Percentiles rank a stretch among this genome's conserved stretches.
Evolutionary conservation across 1,139 yeast species (phyloP).

Genomic region (Casaregolazyma suthepensis): DNA sequence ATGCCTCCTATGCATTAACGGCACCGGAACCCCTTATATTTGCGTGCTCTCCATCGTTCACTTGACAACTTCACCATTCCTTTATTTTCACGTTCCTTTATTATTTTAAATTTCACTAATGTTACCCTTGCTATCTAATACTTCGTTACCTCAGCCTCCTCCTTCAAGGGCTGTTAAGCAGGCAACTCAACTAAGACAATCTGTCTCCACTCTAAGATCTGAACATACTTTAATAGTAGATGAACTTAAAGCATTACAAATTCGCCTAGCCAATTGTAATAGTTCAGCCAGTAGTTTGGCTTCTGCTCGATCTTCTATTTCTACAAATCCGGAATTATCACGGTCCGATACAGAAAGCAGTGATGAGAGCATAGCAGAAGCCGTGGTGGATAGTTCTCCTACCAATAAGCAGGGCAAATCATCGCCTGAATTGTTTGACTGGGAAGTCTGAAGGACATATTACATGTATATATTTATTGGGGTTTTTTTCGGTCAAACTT

Average conservation of each 20-base stretch:
- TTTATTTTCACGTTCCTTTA: background rate
- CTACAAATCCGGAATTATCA: background rate
- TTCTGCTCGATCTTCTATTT: background rate
- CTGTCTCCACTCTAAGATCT: background rate
- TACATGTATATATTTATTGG: background rate
- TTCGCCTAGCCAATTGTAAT: constrained; percentile 4
- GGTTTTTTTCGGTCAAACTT: background rate
- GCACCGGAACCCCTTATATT: background rate
- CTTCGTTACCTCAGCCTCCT: background rate
- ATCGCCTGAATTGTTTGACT: background rate
- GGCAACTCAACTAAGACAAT: constrained; percentile 1
- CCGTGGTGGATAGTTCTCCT: background rate
- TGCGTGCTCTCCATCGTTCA: background rate
- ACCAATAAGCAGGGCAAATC: background rate
- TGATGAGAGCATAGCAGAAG: background rate
- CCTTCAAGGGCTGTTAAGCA: constrained; percentile 5
- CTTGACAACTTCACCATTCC: background rate
- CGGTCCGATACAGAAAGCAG: background rate
- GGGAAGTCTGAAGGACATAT: background rate
- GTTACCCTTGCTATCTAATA: background rate
- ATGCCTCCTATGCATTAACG: background rate
- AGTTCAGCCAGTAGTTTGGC: background rate
- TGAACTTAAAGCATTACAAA: constrained; percentile 5
- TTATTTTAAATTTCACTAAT: background rate
- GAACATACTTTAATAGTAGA: constrained; percentile 1